phyloP scores from a whole-genome alignment of 1,139 yeast species.

The Fermentozyma sake region DNA sequence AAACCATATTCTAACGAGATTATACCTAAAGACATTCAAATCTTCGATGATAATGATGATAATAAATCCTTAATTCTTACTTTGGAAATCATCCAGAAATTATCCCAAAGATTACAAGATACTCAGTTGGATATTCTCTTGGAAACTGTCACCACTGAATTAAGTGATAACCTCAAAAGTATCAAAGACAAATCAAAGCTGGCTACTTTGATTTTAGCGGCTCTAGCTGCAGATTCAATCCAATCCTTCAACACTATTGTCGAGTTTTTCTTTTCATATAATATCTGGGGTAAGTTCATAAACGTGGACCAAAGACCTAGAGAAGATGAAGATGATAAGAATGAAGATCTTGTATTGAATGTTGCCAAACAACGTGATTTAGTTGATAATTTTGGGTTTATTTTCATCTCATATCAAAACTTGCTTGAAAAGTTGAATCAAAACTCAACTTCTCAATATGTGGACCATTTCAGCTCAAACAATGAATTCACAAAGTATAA shows the following conservation, averaged over 20 bases:
- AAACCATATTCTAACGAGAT: constrained; percentile 21
- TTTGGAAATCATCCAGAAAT: constrained; percentile 40
- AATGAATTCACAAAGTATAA: constrained; percentile 41
- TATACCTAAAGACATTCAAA: constrained; percentile 27
- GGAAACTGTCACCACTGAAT: constrained; percentile 48
- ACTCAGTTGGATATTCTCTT: constrained; percentile 29
- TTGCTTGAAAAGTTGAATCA: constrained; percentile 11
- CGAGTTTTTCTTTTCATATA: constrained; percentile 26
- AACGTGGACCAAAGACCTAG: constrained; percentile 12
- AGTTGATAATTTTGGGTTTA: constrained; percentile 55
- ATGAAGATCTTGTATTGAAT: constrained; percentile 34
- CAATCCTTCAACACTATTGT: constrained; percentile 45
- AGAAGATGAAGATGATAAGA: constrained; percentile 13
- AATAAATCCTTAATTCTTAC: constrained; percentile 43
- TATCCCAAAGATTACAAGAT: constrained; percentile 33
- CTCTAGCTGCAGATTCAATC: constrained; percentile 40
- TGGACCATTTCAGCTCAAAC: constrained; percentile 9
- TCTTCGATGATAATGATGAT: constrained; percentile 35
- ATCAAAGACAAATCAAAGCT: constrained; percentile 56
- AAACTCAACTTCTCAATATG: constrained; percentile 8
- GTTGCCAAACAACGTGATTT: constrained; percentile 56
- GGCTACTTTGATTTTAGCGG: constrained; percentile 54
- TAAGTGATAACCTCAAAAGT: constrained; percentile 48
- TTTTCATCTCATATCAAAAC: constrained; percentile 34
- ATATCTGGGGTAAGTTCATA: constrained; percentile 38